phyloP scores from a whole-genome alignment of 108 stramenopile species.

The Chaetoceros tenuissimus region DNA sequence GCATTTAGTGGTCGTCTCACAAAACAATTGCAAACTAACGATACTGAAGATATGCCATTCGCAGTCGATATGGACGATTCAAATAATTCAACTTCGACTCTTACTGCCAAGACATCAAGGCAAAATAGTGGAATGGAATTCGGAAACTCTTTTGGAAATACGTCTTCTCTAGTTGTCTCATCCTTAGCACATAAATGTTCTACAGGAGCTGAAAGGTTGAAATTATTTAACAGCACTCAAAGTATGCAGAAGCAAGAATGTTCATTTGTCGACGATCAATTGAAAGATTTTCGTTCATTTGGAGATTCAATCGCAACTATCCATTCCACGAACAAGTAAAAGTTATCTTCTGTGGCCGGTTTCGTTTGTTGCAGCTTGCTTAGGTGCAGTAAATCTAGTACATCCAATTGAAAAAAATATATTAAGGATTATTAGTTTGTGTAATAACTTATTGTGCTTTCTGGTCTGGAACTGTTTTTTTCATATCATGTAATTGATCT shows the following conservation, averaged over 20 bases:
- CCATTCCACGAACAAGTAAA: too few relatives aligned
- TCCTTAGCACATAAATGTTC: not conserved
- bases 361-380: too few relatives aligned
- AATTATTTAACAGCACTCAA: not conserved
- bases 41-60: not conserved
- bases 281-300: not conserved
- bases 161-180: not conserved
- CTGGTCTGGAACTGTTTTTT: too few relatives aligned
- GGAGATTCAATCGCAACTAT: not conserved
- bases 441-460: too few relatives aligned
- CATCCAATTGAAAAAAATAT: too few relatives aligned
- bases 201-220: not conserved
- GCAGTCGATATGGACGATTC: not conserved
- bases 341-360: too few relatives aligned
- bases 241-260: not conserved
- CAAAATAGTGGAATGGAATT: not conserved
- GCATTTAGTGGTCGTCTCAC: not conserved
- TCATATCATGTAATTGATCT: slow-evolving; percentile 54
- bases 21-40: not conserved
- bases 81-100: not conserved
- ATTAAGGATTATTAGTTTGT: too few relatives aligned
- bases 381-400: too few relatives aligned
- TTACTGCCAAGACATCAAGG: not conserved
- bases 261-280: not conserved
- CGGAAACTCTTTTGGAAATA: not conserved